These are phyloP conservation scores for Carpinus viminea DNA, from an alignment of 306 rosid genomes.

Conservation along the genomic window DNA sequence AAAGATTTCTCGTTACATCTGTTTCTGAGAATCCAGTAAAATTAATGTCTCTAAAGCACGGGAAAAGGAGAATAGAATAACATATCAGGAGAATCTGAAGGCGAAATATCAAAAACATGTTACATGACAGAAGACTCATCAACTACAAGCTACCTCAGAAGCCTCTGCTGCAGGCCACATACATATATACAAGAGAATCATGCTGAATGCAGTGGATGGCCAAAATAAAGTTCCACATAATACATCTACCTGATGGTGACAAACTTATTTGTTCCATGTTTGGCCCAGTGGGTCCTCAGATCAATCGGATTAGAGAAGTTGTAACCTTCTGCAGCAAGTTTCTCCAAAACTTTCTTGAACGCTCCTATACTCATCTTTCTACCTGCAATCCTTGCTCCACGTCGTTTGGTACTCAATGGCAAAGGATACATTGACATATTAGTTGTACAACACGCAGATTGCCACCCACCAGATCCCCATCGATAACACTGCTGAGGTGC, in stretches of 20 bases:
- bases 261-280: slow-evolving; percentile 96
- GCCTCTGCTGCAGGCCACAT: slow-evolving; percentile 62
- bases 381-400: slow-evolving; percentile 97
- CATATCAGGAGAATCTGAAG: slow-evolving; percentile 14
- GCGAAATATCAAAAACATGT: slow-evolving; percentile 39
- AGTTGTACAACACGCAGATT: slow-evolving; percentile 96
- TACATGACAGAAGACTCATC: slow-evolving; percentile 42
- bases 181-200: slow-evolving; percentile 67
- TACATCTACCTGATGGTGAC: slow-evolving; percentile 89
- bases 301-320: slow-evolving; percentile 79
- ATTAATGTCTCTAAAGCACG: not conserved
- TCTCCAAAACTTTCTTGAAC: slow-evolving; percentile 93
- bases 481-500: slow-evolving; percentile 85
- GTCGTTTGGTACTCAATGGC: slow-evolving; percentile 92
- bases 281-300: slow-evolving; percentile 88
- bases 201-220: slow-evolving; percentile 43
- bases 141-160: slow-evolving; percentile 61
- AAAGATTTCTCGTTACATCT: slow-evolving; percentile 1
- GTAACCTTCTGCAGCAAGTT: slow-evolving; percentile 88
- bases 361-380: slow-evolving; percentile 98
- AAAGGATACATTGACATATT: slow-evolving; percentile 81
- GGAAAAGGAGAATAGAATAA: slow-evolving; percentile 26
- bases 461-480: slow-evolving; percentile 99
- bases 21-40: not conserved
- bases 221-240: slow-evolving; percentile 6